Conservation (phyloP, 2,329 filamentous ascomycete species). For the Pseudogymnoascus sp. region DNA sequence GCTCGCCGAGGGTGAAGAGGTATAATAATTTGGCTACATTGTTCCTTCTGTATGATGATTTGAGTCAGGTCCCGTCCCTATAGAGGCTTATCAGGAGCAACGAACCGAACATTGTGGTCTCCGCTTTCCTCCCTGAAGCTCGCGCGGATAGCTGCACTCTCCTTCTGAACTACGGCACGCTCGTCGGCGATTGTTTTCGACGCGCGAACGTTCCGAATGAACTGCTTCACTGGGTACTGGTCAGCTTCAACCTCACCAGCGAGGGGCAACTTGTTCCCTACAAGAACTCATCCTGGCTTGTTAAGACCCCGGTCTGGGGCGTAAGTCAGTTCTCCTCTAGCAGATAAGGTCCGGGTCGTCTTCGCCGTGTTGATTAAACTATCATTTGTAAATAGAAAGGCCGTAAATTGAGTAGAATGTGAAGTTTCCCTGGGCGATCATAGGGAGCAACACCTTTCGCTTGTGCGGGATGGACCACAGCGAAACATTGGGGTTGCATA, state of each 20-base stretch:
- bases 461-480: neutral
- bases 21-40: slow-evolving; percentile 98
- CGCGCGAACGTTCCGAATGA: slow-evolving; percentile 97
- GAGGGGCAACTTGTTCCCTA: slow-evolving; percentile 19
- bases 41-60: slow-evolving; percentile 61
- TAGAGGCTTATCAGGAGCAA: slow-evolving; percentile 16
- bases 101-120: slow-evolving; percentile 82
- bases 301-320: slow-evolving; percentile 4
- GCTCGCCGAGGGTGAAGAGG: slow-evolving; percentile 92
- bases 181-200: slow-evolving; percentile 99
- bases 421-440: neutral
- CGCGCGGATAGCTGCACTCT: slow-evolving; percentile 93
- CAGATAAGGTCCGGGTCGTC: slow-evolving; percentile 1
- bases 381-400: slow-evolving; percentile 6
- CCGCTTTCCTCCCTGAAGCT: slow-evolving; percentile 96
- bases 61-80: slow-evolving; percentile 13
- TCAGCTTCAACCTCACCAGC: slow-evolving; percentile 16
- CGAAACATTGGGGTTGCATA: slow-evolving; percentile 9
- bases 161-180: slow-evolving; percentile 95
- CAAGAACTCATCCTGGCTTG: slow-evolving; percentile 29
- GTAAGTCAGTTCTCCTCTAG: slow-evolving; percentile 7
- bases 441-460: slow-evolving; percentile 7
- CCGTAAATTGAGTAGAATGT: neutral
- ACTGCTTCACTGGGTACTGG: slow-evolving; percentile 75
- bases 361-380: slow-evolving; percentile 4